Evolutionary conservation across 2,329 filamentous ascomycete species (phyloP).

Genomic region (Epichloe sibirici): DNA sequence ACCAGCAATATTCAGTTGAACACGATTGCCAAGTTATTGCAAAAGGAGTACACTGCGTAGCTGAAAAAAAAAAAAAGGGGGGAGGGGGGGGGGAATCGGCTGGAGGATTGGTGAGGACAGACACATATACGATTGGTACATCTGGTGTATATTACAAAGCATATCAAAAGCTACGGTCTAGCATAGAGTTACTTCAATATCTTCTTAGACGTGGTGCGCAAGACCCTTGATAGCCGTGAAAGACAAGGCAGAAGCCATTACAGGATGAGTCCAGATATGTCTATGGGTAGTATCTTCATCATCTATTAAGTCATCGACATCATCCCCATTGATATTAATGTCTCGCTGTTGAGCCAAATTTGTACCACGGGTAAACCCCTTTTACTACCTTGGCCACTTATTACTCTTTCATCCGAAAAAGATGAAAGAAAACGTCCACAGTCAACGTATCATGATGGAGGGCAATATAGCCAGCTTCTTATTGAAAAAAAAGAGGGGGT

Average conservation of each 20-base stretch:
- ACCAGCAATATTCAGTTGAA: conserved; percentile 66
- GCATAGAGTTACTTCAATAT: background rate
- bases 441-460: background rate
- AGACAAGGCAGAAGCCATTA: too few relatives aligned
- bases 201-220: background rate
- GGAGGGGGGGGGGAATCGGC: too few relatives aligned
- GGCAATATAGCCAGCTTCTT: background rate
- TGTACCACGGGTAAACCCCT: background rate
- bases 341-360: background rate
- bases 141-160: too few relatives aligned
- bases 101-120: too few relatives aligned
- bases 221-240: too few relatives aligned
- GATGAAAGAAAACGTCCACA: background rate
- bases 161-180: too few relatives aligned
- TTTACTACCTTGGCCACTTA: background rate
- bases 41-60: conserved; percentile 46
- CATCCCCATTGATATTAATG: background rate
- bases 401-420: background rate
- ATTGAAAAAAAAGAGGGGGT: background rate
- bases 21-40: conserved; percentile 50
- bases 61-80: too few relatives aligned
- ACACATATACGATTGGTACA: too few relatives aligned
- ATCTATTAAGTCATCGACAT: background rate
- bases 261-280: too few relatives aligned
- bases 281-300: too few relatives aligned